phyloP scores from a whole-genome alignment of 2,329 filamentous ascomycete genomes.

The Sclerotinia nivalis region DNA sequence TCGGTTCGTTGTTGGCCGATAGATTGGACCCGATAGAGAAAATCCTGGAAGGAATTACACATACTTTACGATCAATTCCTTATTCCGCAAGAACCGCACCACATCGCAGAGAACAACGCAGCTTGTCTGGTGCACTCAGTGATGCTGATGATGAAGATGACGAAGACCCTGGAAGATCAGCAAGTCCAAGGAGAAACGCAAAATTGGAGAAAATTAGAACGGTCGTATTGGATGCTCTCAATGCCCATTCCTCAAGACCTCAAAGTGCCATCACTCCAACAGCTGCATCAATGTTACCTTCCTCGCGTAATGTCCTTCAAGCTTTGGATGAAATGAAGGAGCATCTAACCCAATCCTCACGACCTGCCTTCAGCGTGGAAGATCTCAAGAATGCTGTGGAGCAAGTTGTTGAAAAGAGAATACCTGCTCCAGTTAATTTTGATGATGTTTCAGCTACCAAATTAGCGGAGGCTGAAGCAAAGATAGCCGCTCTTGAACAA shows the following conservation, averaged over 20 bases:
- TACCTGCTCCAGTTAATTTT: slow-evolving; percentile 51
- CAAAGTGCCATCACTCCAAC: slow-evolving; percentile 34
- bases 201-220: slow-evolving; percentile 79
- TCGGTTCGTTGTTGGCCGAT: slow-evolving; percentile 73
- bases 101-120: slow-evolving; percentile 61
- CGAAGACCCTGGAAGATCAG: slow-evolving; percentile 61
- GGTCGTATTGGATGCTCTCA: slow-evolving; percentile 72
- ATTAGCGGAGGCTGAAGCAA: slow-evolving; percentile 26
- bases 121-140: slow-evolving; percentile 69
- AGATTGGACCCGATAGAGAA: slow-evolving; percentile 80
- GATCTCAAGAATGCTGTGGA: slow-evolving; percentile 64
- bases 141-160: slow-evolving; percentile 94
- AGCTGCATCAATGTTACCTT: slow-evolving; percentile 34
- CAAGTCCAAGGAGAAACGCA: slow-evolving; percentile 76
- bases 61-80: slow-evolving; percentile 61
- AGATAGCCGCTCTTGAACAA: slow-evolving; percentile 58
- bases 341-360: slow-evolving; percentile 50
- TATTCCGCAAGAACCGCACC: slow-evolving; percentile 51
- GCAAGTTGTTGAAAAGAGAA: slow-evolving; percentile 59
- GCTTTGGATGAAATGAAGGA: slow-evolving; percentile 65
- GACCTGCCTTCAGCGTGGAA: slow-evolving; percentile 49
- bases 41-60: slow-evolving; percentile 73
- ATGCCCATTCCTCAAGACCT: slow-evolving; percentile 52
- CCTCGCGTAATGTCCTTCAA: slow-evolving; percentile 58
- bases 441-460: slow-evolving; percentile 43